Evolutionary conservation across 352 stramenopile genomes (phyloP), one percentile per base, ranked within the genome.

Genomic region (Globisporangium mamillatum): DNA sequence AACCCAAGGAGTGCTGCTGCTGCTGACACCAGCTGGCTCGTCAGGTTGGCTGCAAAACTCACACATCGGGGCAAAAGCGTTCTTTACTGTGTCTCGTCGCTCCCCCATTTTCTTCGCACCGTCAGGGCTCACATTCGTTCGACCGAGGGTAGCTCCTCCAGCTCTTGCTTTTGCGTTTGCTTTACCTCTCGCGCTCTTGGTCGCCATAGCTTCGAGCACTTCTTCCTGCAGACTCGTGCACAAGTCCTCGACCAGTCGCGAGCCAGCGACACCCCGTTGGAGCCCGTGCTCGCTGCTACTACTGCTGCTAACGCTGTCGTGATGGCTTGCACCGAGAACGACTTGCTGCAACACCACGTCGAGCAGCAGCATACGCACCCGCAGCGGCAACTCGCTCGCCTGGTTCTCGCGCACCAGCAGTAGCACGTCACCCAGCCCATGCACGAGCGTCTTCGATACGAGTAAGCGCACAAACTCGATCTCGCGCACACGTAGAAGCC

Each of bases 151-250:
- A 4, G 24, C 27, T 59, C n/a, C 29, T 59, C n/a, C 29, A 22
- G 6, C 20, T 9, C 52, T 58, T 58, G 20, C n/a, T 25, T 20
- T 16, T 12, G 29, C 5, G 10, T n/a, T 1, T 12, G 29, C 9
- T 18, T n/a, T 1, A 41, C 24, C 38, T 24, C n/a, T 36, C 29
- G 59, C 56, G 16, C 55, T 74, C 2, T 44, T 59, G 59, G 38
- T 66, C 18, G 79, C 53, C 25, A 77, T 71, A 25, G 70, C 62
- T 32, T 84, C 77, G 16, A 79, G 60, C 36, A 75, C 44, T 25
- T 81, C 77, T 27, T 84, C 77, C 50, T 81, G 69, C 55, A 84
- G 50, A 66, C 75, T 83, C 38, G 74, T 70, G 57, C 75, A 78
- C 25, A 84, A 24, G 46, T 77, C 53, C n/a, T 76, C 69, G 10